Percentiles rank a stretch among this genome's conserved stretches.
Conservation (phyloP, 176 grass and related monocot species). For the Oryza rufipogon region DNA sequence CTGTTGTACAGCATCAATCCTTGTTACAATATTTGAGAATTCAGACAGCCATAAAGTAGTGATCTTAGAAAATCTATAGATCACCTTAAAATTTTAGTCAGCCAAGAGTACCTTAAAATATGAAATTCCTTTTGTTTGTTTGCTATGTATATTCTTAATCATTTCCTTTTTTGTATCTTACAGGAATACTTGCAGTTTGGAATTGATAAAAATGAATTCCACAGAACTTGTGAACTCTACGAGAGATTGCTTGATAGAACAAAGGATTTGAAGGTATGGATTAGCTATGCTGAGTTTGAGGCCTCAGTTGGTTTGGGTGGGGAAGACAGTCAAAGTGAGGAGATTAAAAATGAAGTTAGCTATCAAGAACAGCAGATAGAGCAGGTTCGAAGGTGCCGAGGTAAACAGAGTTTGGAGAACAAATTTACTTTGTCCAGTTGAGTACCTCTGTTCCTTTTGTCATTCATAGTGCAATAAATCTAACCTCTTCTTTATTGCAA, state of each 20-base stretch:
- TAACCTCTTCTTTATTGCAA: conserved; percentile 26
- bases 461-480: not conserved
- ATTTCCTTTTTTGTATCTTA: not conserved
- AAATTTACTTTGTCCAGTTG: conserved; percentile 8
- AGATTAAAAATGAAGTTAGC: conserved; percentile 47
- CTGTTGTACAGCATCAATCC: not conserved
- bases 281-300: conserved; percentile 90
- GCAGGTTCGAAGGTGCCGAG: conserved; percentile 53
- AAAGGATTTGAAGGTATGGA: conserved; percentile 91
- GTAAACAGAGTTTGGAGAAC: conserved; percentile 45
- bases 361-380: conserved; percentile 50
- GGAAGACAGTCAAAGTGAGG: conserved; percentile 50
- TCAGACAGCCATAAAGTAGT: not conserved
- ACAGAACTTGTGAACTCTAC: conserved; percentile 76
- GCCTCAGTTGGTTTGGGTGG: conserved; percentile 62
- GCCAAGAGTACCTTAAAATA: not conserved
- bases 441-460: not conserved
- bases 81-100: not conserved
- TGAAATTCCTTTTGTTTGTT: not conserved
- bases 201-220: conserved; percentile 75
- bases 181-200: conserved; percentile 92
- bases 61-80: not conserved
- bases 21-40: conserved; percentile 3
- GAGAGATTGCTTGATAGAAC: conserved; percentile 87
- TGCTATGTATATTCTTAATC: conserved; percentile 14